Base-by-base conservation (phyloP, 2,329 filamentous ascomycete genomes). In the Penicillium griseofulvum region DNA sequence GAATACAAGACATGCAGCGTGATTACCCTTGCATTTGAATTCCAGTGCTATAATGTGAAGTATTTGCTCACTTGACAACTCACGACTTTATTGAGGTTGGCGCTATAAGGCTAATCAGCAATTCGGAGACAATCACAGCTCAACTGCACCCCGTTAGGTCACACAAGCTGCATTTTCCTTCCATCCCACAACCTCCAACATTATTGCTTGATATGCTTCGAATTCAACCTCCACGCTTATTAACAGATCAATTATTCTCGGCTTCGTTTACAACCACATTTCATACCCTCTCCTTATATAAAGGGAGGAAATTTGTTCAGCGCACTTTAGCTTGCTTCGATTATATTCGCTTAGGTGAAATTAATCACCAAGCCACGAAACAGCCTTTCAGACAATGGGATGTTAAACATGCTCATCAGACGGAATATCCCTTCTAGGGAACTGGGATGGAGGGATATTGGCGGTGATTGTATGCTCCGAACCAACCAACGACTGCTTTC, bases 381-480 rank as follows among this genome's bases (percentile, higher is more conserved):
- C 17, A 24, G 14, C 8, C 28, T 2, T 33, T 33, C 12, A 8
- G 9, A 34, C 0, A 16, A 24, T 45, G 14, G 17, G 24, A 3
- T 4, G 2, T 16, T 34, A 57, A 37, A 60, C 53, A 33, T 56
- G 34, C 7, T 60, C 36, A 17, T 57, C 60, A 1, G 44, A 49
- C 5, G 49, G 11, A 3, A 45, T 1, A 5, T 54, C 44, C 0
- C 37, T 43, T 10, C 45, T 31, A 0, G 12, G 3, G 33, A 5
- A 28, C 3, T 24, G 11, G 9, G 10, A 5, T 22, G 8, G 5
- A 12, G 28, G 46, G 11, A 31, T 24, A 6, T 29, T 60, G 59
- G 36, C 53, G 41, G 22, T 65, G 42, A 36, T 19, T 7, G 54
- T 62, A 24, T 60, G 36, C 14, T 61, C 61, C 1, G 63, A 60